Conservation (phyloP, 345 rosid species). For the Aethionema arabicum region DNA sequence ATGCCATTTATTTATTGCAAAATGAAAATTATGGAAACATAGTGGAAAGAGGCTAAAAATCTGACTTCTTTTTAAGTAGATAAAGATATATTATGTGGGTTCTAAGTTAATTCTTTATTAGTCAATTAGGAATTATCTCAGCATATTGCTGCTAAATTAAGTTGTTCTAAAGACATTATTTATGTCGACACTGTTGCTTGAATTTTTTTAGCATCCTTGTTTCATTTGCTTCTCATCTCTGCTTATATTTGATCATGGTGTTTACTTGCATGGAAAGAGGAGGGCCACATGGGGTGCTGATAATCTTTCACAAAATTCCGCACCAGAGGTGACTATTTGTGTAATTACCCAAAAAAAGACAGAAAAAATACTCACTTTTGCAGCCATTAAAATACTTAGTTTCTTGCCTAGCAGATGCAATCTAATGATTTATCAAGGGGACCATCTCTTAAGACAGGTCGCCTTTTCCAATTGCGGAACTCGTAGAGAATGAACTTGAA, state of each 20-base stretch:
- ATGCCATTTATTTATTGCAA: conserved; percentile 3
- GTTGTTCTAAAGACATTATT: too few relatives aligned
- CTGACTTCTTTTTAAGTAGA: not conserved
- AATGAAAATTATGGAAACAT: conserved; percentile 7
- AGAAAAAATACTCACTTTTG: conserved; percentile 11
- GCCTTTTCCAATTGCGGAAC: conserved; percentile 68
- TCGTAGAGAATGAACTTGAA: conserved; percentile 45
- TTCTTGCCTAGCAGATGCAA: conserved; percentile 45
- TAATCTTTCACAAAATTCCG: conserved; percentile 52
- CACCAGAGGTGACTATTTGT: conserved; percentile 33
- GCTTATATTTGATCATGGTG: conserved; percentile 25
- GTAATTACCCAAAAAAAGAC: conserved; percentile 4
- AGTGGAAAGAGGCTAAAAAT: conserved; percentile 15
- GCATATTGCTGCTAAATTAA: too few relatives aligned
- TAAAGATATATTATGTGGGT: conserved; percentile 2
- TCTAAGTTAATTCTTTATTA: conserved; percentile 14
- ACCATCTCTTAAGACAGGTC: conserved; percentile 61
- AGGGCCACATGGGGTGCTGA: conserved; percentile 94
- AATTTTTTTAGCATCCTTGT: not conserved
- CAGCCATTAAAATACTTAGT: conserved; percentile 21
- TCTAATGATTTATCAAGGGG: conserved; percentile 44
- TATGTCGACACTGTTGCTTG: too few relatives aligned
- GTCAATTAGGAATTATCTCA: conserved; percentile 12
- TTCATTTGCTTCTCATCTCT: conserved; percentile 9
- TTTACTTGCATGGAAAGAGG: conserved; percentile 61